phyloP scores from a whole-genome alignment of 2,329 filamentous ascomycete species.

The Ophiocordyceps camponoti-floridani region DNA sequence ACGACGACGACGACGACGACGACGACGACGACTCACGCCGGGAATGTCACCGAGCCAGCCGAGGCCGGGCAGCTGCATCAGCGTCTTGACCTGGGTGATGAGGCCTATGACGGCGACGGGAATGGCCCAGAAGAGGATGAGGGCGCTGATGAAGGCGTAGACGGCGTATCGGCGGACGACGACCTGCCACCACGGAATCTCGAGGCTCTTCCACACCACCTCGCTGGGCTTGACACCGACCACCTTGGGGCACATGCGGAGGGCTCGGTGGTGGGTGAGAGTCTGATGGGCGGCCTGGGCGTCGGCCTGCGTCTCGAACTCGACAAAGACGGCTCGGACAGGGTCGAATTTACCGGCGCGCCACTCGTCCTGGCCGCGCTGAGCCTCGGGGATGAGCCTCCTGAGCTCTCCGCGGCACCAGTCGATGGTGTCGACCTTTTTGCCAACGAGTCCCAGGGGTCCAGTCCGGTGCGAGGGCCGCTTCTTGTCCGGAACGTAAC shows the following conservation, averaged over 20 bases:
- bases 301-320: constrained; percentile 66
- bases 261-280: constrained; percentile 60
- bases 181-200: constrained; percentile 52
- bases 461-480: constrained; percentile 53
- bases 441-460: constrained; percentile 43
- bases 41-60: constrained; percentile 60
- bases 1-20: neutral
- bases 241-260: constrained; percentile 72
- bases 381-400: constrained; percentile 44
- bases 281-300: constrained; percentile 77
- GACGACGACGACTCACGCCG: constrained; percentile 5
- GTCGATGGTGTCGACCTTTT: constrained; percentile 67
- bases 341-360: constrained; percentile 43
- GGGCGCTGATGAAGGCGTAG: too few relatives aligned
- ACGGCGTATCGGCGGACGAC: constrained; percentile 50
- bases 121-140: constrained; percentile 74
- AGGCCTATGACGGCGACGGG: constrained; percentile 64
- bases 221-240: constrained; percentile 68
- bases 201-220: constrained; percentile 71
- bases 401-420: constrained; percentile 47
- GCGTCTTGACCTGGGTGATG: constrained; percentile 65
- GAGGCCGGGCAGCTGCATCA: constrained; percentile 51
- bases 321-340: constrained; percentile 72
- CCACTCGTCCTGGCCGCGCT: constrained; percentile 45
- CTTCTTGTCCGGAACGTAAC: constrained; percentile 49